Evolutionary conservation across 257 asterid genomes (phyloP), one percentile per base, ranked within the genome.

Genomic region (Leptodermis oblonga): DNA sequence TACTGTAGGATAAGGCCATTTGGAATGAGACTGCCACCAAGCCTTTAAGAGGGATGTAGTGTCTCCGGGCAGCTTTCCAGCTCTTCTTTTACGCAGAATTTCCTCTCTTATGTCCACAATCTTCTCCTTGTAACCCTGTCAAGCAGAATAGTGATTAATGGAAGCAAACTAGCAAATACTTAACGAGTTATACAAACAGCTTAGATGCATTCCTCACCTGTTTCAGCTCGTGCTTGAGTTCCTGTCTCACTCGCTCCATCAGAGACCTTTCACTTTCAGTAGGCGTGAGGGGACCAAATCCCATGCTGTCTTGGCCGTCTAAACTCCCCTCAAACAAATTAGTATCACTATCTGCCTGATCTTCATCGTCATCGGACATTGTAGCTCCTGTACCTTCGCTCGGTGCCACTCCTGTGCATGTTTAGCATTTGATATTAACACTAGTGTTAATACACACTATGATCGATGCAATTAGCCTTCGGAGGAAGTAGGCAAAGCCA

Each of bases 371-470:
- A 74, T 94, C 99, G 3, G 99, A 94, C 99, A 94, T 94, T 23
- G 97, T 91, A 61, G 99, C 99, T 39, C 99, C 99, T 25, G 96
- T 85, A 31, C 99, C 97, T 84, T 94, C 99, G 39, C 95, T 92
- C 9, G 97, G 96, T 12, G 99, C 95, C 51, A 91, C 92, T 23
- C 99, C 99, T 94, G 82, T 70, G 55, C 58, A 78, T 43, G 31
- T 64, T 53, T n/a, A 37, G 30, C 20, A 46, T 22, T 31, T 15
- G 12, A 55, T 65, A 23, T 33, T 18, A 64, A 26, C 10, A 6
- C 7, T 46, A 64, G 39, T 36, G 36, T 36, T 30, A 1, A 51
- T 34, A 30, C 23, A 51, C 48, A 20, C 31, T 0, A 20, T 25
- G 7, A 25, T 43, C 5, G 3, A 22, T 26, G 30, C 31, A 52